These are phyloP conservation scores for Cucurbita maxima DNA, from an alignment of 306 rosid genomes.

Conservation along the genomic window DNA sequence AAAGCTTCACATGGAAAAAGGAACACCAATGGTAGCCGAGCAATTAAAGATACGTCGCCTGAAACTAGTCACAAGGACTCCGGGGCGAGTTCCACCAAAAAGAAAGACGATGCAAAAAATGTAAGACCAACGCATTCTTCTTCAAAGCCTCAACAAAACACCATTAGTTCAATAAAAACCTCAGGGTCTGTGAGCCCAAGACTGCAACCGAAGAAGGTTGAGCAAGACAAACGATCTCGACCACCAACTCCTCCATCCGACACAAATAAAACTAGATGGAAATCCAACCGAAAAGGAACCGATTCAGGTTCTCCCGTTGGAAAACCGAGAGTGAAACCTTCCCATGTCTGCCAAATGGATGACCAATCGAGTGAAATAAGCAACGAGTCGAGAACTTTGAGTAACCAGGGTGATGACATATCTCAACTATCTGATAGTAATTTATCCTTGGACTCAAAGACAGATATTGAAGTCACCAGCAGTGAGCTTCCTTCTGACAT, in stretches of 20 bases:
- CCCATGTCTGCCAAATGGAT: slow-evolving; percentile 30
- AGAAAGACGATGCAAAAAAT: slow-evolving; percentile 28
- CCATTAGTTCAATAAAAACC: slow-evolving; percentile 32
- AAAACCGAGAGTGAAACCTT: slow-evolving; percentile 30
- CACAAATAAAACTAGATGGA: slow-evolving; percentile 42
- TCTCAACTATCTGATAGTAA: slow-evolving; percentile 35
- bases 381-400: slow-evolving; percentile 44
- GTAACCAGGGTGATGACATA: slow-evolving; percentile 53
- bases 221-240: slow-evolving; percentile 55
- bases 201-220: slow-evolving; percentile 67
- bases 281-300: slow-evolving; percentile 27
- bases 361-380: slow-evolving; percentile 63
- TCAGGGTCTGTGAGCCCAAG: slow-evolving; percentile 71
- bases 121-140: slow-evolving; percentile 27
- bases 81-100: slow-evolving; percentile 34
- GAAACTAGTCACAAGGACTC: slow-evolving; percentile 28
- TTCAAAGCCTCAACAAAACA: slow-evolving; percentile 41
- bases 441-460: slow-evolving; percentile 23
- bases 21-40: slow-evolving; percentile 20
- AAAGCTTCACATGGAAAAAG: slow-evolving; percentile 20
- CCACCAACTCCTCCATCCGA: slow-evolving; percentile 58
- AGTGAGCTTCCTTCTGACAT: slow-evolving; percentile 20
- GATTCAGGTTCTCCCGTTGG: slow-evolving; percentile 45
- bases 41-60: slow-evolving; percentile 33
- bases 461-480: slow-evolving; percentile 48